Conservation (phyloP, 371 early-diverging fungal genomes). For the Funneliformis caledonium region DNA sequence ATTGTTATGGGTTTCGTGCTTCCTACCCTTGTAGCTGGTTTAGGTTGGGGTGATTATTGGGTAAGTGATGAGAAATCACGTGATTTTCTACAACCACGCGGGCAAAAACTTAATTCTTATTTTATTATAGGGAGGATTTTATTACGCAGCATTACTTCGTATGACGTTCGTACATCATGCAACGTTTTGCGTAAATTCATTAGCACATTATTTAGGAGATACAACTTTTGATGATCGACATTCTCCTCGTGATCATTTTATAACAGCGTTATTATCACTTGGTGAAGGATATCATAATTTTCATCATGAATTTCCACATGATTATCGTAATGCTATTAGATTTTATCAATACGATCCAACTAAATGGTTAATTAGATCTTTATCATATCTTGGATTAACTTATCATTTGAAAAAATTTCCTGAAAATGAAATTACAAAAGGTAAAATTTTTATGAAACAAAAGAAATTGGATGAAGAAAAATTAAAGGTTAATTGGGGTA, state of each 20-base stretch:
- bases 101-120: background rate
- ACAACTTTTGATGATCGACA: conserved; percentile 79
- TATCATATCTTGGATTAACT: conserved; percentile 76
- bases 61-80: conserved; percentile 61
- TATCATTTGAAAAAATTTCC: conserved; percentile 90
- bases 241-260: conserved; percentile 80
- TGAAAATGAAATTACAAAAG: conserved; percentile 88
- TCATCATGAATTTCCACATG: conserved; percentile 95
- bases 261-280: conserved; percentile 80
- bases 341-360: conserved; percentile 95
- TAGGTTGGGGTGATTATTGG: conserved; percentile 90
- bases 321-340: conserved; percentile 93
- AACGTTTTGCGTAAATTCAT: conserved; percentile 93
- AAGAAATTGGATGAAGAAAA: conserved; percentile 73
- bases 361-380: conserved; percentile 85
- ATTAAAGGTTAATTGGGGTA: conserved; percentile 74
- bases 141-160: conserved; percentile 80
- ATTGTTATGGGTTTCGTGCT: conserved; percentile 72
- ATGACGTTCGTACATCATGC: conserved; percentile 89
- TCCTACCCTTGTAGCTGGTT: conserved; percentile 84
- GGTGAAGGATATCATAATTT: conserved; percentile 92
- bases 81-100: conserved; percentile 34
- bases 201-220: conserved; percentile 87
- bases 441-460: conserved; percentile 80
- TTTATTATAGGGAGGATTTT: conserved; percentile 76